These are phyloP conservation scores for Candida chauliodis DNA, from an alignment of 805 yeast species.

Conservation along the genomic window DNA sequence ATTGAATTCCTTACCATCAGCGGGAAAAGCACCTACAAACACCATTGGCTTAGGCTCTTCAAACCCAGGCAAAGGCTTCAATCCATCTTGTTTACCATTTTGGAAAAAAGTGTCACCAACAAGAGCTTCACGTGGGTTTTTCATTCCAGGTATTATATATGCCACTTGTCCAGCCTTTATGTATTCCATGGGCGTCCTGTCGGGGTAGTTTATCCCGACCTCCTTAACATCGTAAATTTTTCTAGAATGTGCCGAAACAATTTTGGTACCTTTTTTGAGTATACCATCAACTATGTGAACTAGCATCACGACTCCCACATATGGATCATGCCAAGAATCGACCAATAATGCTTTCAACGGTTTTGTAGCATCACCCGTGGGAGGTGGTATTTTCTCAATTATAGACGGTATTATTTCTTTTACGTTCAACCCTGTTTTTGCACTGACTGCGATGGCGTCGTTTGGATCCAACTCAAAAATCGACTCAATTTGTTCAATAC, in stretches of 20 bases:
- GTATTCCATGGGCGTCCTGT: conserved; percentile 58
- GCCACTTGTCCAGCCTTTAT: conserved; percentile 92
- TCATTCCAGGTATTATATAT: conserved; percentile 93
- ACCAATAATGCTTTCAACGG: conserved; percentile 77
- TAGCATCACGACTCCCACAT: conserved; percentile 83
- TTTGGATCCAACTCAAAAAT: conserved; percentile 76
- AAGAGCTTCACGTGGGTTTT: conserved; percentile 76
- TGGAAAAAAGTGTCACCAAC: conserved; percentile 88
- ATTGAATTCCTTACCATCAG: conserved; percentile 88
- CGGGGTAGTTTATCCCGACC: conserved; percentile 95
- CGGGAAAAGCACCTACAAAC: conserved; percentile 96
- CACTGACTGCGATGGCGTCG: conserved; percentile 81
- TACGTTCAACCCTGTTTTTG: conserved; percentile 85
- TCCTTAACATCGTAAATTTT: conserved; percentile 84
- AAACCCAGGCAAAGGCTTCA: conserved; percentile 86
- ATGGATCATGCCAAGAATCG: conserved; percentile 97
- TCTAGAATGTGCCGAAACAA: conserved; percentile 73
- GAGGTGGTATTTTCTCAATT: conserved; percentile 77
- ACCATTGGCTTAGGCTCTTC: conserved; percentile 99
- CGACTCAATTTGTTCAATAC: conserved; percentile 78
- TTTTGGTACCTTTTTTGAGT: conserved; percentile 68
- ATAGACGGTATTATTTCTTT: conserved; percentile 77
- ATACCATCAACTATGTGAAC: conserved; percentile 83
- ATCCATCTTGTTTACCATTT: conserved; percentile 48
- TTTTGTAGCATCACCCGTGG: conserved; percentile 48